phyloP scores from a whole-genome alignment of 1,284 basidiomycete species.

The Marasmius oreades region DNA sequence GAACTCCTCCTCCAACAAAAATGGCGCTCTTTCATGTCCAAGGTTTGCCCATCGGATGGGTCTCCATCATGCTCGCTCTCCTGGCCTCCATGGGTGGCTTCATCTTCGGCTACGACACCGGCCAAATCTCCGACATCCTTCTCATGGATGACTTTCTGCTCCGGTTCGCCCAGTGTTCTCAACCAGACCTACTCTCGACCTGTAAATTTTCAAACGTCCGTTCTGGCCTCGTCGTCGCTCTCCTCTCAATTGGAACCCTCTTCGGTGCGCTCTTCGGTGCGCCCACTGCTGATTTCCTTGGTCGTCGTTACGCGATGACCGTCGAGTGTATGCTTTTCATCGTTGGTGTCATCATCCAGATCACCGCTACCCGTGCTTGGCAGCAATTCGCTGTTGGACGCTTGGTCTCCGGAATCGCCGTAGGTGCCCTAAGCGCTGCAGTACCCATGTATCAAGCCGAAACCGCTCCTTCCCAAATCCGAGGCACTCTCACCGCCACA shows the following conservation, averaged over 20 bases:
- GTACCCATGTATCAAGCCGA: slow-evolving; percentile 83
- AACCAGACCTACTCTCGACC: slow-evolving; percentile 33
- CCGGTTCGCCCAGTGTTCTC: slow-evolving; percentile 55
- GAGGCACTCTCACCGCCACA: slow-evolving; percentile 69
- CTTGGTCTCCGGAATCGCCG: slow-evolving; percentile 62
- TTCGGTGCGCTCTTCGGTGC: slow-evolving; percentile 59
- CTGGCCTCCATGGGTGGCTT: slow-evolving; percentile 79
- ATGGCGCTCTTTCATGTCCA: slow-evolving; percentile 25
- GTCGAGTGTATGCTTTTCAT: slow-evolving; percentile 64
- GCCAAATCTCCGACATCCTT: slow-evolving; percentile 76
- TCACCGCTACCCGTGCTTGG: slow-evolving; percentile 49
- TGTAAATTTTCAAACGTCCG: slow-evolving; percentile 53
- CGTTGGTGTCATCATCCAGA: slow-evolving; percentile 68
- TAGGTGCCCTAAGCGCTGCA: slow-evolving; percentile 71
- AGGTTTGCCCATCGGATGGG: slow-evolving; percentile 53
- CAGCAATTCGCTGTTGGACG: slow-evolving; percentile 69
- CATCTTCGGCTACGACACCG: slow-evolving; percentile 76
- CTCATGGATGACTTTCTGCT: slow-evolving; percentile 71
- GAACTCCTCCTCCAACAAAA: slow-evolving; percentile 1
- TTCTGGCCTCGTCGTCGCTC: slow-evolving; percentile 64
- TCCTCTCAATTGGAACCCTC: slow-evolving; percentile 66
- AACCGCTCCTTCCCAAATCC: slow-evolving; percentile 73
- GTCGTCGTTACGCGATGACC: slow-evolving; percentile 70
- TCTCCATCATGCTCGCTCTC: slow-evolving; percentile 64
- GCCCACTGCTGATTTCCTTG: slow-evolving; percentile 63